These are phyloP conservation scores for Trypanosoma caninum DNA, from an alignment of 208 protist genomes.

Conservation along the genomic window DNA sequence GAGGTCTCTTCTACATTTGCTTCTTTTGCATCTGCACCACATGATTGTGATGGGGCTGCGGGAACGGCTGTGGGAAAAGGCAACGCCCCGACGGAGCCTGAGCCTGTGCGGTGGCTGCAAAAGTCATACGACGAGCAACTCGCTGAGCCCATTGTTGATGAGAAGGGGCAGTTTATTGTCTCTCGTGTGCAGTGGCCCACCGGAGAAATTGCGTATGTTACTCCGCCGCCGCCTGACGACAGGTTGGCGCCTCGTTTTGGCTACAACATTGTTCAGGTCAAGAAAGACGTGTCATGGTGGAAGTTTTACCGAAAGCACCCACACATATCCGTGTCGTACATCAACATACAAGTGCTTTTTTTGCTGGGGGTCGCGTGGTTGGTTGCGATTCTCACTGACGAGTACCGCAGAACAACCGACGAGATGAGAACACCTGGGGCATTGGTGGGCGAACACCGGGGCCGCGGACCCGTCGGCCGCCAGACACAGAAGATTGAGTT, in stretches of 20 bases:
- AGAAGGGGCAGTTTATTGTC: slow-evolving; percentile 81
- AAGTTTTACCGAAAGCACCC: slow-evolving; percentile 85
- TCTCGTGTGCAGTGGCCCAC: slow-evolving; percentile 83
- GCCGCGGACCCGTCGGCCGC: slow-evolving; percentile 51
- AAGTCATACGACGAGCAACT: slow-evolving; percentile 35
- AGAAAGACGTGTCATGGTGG: slow-evolving; percentile 88
- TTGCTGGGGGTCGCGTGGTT: slow-evolving; percentile 77
- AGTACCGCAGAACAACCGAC: slow-evolving; percentile 65
- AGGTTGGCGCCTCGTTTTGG: slow-evolving; percentile 78
- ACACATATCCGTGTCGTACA: slow-evolving; percentile 73
- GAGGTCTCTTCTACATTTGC: not conserved
- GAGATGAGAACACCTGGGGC: slow-evolving; percentile 76
- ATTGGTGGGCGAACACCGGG: slow-evolving; percentile 83
- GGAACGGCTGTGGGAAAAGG: slow-evolving; percentile 1
- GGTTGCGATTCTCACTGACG: slow-evolving; percentile 60
- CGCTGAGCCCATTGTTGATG: slow-evolving; percentile 57
- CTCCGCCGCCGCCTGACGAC: slow-evolving; percentile 60
- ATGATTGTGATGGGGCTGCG: not conserved
- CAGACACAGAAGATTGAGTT: slow-evolving; percentile 71
- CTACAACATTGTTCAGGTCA: slow-evolving; percentile 86
- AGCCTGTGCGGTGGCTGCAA: slow-evolving; percentile 73
- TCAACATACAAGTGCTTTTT: slow-evolving; percentile 83
- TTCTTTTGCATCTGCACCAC: not conserved
- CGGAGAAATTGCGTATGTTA: slow-evolving; percentile 76
- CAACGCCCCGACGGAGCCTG: slow-evolving; percentile 28